Evolutionary conservation across 2,329 filamentous ascomycete species (phyloP).

Genomic region (Colletotrichum simmondsii): DNA sequence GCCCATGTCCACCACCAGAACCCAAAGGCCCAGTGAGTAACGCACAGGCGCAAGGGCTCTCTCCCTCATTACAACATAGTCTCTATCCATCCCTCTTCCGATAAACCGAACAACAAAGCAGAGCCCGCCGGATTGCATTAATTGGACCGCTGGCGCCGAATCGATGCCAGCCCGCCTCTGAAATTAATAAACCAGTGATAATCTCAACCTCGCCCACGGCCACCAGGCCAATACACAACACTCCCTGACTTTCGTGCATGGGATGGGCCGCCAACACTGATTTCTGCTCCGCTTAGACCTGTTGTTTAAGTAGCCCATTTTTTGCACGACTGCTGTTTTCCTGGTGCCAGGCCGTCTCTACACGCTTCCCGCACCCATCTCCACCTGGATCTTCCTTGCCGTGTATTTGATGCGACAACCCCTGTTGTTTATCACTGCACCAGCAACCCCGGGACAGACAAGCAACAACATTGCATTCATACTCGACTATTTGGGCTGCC

Average conservation of each 20-base stretch:
- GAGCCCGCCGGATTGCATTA: slow-evolving; percentile 16
- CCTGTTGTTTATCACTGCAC: slow-evolving; percentile 34
- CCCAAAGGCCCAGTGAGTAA: background rate
- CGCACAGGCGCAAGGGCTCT: slow-evolving; percentile 13
- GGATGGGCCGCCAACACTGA: background rate
- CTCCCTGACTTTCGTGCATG: background rate
- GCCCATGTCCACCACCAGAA: background rate
- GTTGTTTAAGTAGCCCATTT: background rate
- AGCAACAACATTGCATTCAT: slow-evolving; percentile 27
- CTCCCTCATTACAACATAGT: background rate
- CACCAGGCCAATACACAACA: background rate
- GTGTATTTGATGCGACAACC: slow-evolving; percentile 37
- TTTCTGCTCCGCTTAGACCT: slow-evolving; percentile 8
- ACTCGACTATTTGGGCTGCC: slow-evolving; percentile 4
- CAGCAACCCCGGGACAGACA: slow-evolving; percentile 31
- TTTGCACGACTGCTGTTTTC: slow-evolving; percentile 13
- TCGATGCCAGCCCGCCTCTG: background rate
- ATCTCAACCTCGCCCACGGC: background rate
- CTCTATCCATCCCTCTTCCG: background rate
- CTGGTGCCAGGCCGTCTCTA: background rate
- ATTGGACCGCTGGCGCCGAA: slow-evolving; percentile 8
- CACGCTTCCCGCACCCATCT: background rate
- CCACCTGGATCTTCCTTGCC: slow-evolving; percentile 29
- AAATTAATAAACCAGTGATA: slow-evolving; percentile 18
- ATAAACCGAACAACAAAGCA: slow-evolving; percentile 22